Percentiles rank a stretch among this genome's conserved stretches.
phyloP scores from a whole-genome alignment of 73 alveolate genomes.

The Paraurostyla sp. region DNA sequence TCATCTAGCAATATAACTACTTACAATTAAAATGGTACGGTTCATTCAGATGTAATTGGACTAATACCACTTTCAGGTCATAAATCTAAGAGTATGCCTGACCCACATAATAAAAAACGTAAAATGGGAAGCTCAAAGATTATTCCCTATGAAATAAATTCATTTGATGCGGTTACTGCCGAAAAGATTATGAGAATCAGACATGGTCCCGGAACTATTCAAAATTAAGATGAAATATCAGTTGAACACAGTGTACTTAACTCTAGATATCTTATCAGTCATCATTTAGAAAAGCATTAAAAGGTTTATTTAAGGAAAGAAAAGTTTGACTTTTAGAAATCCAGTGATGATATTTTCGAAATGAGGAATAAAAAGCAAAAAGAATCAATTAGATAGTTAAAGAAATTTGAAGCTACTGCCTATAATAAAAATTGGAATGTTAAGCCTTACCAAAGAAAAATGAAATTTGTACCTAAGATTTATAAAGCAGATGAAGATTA shows the following conservation, averaged over 20 bases:
- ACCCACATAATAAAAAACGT: background rate
- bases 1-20: slow-evolving; percentile 21
- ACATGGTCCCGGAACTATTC: background rate
- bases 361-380: background rate
- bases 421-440: background rate
- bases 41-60: slow-evolving; percentile 13
- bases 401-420: background rate
- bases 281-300: background rate
- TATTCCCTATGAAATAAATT: slow-evolving; percentile 1
- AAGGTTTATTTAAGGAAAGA: slow-evolving; percentile 29
- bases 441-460: background rate
- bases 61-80: too few species aligned
- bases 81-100: too few species aligned
- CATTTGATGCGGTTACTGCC: background rate
- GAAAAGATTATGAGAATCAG: background rate
- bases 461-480: background rate
- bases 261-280: background rate
- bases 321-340: background rate
- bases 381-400: background rate
- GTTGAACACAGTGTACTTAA: slow-evolving; percentile 8
- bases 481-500: slow-evolving; percentile 50
- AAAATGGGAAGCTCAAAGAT: slow-evolving; percentile 7
- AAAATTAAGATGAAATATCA: slow-evolving; percentile 20
- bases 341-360: slow-evolving; percentile 36
- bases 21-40: slow-evolving; percentile 28